phyloP scores from a whole-genome alignment of 139 green algal genomes.

The Closterium sp. region DNA sequence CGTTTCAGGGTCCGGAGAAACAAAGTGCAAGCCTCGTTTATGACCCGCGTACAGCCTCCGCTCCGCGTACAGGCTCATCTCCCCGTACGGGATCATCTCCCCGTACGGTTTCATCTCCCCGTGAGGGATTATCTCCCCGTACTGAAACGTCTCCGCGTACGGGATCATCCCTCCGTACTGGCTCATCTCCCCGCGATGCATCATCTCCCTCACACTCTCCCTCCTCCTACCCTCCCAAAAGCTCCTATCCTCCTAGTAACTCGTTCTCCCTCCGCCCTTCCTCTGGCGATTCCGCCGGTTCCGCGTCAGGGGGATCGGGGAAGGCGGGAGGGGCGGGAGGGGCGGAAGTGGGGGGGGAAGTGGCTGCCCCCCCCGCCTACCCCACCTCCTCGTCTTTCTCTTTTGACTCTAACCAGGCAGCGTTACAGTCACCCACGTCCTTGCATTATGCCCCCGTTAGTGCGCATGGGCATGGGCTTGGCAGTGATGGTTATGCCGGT shows the following conservation, averaged over 20 bases:
- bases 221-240: not conserved
- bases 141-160: not conserved
- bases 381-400: not conserved
- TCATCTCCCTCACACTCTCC: not conserved
- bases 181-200: too few species aligned
- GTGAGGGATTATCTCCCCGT: not conserved
- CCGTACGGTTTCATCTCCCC: not conserved
- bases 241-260: not conserved
- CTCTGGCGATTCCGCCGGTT: not conserved
- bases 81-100: not conserved
- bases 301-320: not conserved
- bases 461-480: too few species aligned
- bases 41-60: not conserved
- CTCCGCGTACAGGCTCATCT: not conserved
- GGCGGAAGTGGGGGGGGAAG: too few species aligned
- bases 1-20: not conserved
- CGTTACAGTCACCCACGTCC: not conserved
- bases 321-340: too few species aligned
- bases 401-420: not conserved
- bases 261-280: not conserved
- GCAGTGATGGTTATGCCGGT: not conserved
- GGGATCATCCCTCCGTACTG: not conserved
- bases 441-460: not conserved
- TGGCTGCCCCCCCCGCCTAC: not conserved
- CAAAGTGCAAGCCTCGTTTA: not conserved